Evolutionary conservation across 352 stramenopile genomes (phyloP).

Genomic region (Phytophthora nicotianae): DNA sequence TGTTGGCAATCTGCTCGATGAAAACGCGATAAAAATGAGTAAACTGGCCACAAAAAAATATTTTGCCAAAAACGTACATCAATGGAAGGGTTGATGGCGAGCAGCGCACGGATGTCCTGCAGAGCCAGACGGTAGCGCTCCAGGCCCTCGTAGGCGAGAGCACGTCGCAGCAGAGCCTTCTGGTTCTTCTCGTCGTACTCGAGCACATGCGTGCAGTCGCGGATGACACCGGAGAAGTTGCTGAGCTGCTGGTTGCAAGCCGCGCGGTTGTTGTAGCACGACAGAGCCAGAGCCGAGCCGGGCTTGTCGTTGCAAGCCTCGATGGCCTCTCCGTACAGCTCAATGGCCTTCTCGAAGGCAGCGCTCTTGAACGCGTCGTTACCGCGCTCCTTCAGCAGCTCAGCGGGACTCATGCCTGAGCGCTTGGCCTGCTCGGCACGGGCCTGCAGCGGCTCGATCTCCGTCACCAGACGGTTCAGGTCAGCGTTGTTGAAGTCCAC

Average conservation of each 20-base stretch:
- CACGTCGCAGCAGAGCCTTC: constrained; percentile 94
- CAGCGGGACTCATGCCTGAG: constrained; percentile 75
- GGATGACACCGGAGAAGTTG: constrained; percentile 96
- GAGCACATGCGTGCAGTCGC: constrained; percentile 94
- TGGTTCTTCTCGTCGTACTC: constrained; percentile 95
- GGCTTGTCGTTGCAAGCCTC: constrained; percentile 76
- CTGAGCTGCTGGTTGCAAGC: constrained; percentile 97
- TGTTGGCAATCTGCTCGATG: constrained; percentile 76
- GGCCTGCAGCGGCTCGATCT: constrained; percentile 83
- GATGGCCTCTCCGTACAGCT: constrained; percentile 93
- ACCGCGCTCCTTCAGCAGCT: constrained; percentile 93
- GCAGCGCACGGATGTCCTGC: constrained; percentile 86
- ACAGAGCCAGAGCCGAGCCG: constrained; percentile 84
- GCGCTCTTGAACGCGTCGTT: constrained; percentile 94
- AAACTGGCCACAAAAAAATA: neutral
- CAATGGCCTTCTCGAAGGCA: constrained; percentile 91
- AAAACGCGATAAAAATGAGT: constrained; percentile 7
- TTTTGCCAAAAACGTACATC: constrained; percentile 49
- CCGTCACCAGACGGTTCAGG: constrained; percentile 77
- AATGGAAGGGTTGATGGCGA: constrained; percentile 89
- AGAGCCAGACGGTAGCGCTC: constrained; percentile 93
- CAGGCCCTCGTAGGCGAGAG: constrained; percentile 94
- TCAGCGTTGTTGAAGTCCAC: constrained; percentile 89
- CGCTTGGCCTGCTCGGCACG: constrained; percentile 67
- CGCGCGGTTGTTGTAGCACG: constrained; percentile 95